phyloP scores from a whole-genome alignment of 2,329 filamentous ascomycete genomes.

The Colletotrichum sp. region DNA sequence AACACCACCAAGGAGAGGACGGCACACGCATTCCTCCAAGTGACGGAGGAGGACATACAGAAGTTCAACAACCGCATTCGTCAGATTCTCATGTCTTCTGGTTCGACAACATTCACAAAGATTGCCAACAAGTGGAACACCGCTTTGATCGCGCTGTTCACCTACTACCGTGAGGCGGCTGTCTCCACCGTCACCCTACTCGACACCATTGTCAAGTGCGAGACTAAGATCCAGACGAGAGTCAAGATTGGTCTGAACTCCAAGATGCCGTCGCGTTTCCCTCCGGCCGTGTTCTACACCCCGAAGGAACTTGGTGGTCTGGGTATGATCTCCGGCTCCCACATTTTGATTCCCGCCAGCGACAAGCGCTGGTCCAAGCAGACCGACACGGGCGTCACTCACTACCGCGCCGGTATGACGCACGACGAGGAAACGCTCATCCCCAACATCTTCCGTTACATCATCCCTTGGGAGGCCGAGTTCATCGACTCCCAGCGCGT shows the following conservation, averaged over 20 bases:
- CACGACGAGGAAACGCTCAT: slow-evolving; percentile 98
- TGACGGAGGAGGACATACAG: slow-evolving; percentile 96
- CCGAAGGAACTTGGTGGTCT: slow-evolving; percentile 96
- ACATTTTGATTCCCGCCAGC: slow-evolving; percentile 95
- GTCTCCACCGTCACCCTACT: slow-evolving; percentile 93
- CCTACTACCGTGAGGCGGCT: slow-evolving; percentile 96
- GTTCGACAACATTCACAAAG: slow-evolving; percentile 99
- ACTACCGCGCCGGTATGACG: slow-evolving; percentile 97
- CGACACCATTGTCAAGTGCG: slow-evolving; percentile 98
- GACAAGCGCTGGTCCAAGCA: slow-evolving; percentile 99
- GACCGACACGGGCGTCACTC: slow-evolving; percentile 95
- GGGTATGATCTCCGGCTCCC: slow-evolving; percentile 98
- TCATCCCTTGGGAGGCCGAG: slow-evolving; percentile 98
- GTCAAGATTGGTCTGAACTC: slow-evolving; percentile 99
- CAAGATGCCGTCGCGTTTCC: slow-evolving; percentile 99
- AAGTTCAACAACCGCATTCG: slow-evolving; percentile 99
- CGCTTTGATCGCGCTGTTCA: slow-evolving; percentile 93
- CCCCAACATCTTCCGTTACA: slow-evolving; percentile 98
- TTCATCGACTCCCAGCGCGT: slow-evolving; percentile 99
- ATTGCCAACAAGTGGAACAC: slow-evolving; percentile 99
- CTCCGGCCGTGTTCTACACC: slow-evolving; percentile 97
- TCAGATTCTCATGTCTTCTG: slow-evolving; percentile 98
- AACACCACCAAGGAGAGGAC: slow-evolving; percentile 97
- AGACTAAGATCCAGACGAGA: slow-evolving; percentile 98
- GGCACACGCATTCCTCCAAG: slow-evolving; percentile 95